A percentile compares a stretch with the other conserved stretches of the same genome.
phyloP scores from a whole-genome alignment of 331 rosid genomes.

The Erythrophleum ivorense region DNA sequence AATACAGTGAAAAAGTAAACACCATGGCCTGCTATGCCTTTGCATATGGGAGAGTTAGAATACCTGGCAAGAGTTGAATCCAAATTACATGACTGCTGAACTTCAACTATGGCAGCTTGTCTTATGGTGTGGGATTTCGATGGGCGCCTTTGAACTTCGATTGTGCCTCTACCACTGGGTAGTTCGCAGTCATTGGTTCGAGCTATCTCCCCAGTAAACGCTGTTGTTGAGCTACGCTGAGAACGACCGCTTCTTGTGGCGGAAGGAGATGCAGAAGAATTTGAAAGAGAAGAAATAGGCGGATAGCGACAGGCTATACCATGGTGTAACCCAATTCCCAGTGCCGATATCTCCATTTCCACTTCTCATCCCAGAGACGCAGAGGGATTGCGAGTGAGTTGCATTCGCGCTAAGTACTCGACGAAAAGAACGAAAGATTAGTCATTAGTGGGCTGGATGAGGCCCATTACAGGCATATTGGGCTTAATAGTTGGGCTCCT shows the following conservation, averaged over 20 bases:
- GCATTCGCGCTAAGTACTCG: background rate
- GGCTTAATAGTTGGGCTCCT: background rate
- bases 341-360: slow-evolving; percentile 59
- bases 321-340: slow-evolving; percentile 43
- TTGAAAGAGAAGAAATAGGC: slow-evolving; percentile 20
- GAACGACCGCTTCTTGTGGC: slow-evolving; percentile 26
- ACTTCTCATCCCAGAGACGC: background rate
- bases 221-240: slow-evolving; percentile 31
- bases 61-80: slow-evolving; percentile 68
- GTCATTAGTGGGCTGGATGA: background rate
- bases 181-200: slow-evolving; percentile 21
- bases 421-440: background rate
- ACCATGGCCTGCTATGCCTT: background rate
- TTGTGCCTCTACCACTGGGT: background rate
- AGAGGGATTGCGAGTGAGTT: background rate
- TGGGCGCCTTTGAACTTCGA: slow-evolving; percentile 41
- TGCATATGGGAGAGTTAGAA: background rate
- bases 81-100: slow-evolving; percentile 64
- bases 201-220: slow-evolving; percentile 29
- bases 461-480: background rate
- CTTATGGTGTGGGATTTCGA: slow-evolving; percentile 49
- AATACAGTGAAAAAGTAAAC: background rate
- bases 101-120: slow-evolving; percentile 62
- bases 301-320: slow-evolving; percentile 31
- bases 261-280: slow-evolving; percentile 35